Evolutionary conservation across 306 rosid genomes (phyloP), one percentile per base, ranked within the genome.

Genomic region (Ammopiptanthus mongolicus): DNA sequence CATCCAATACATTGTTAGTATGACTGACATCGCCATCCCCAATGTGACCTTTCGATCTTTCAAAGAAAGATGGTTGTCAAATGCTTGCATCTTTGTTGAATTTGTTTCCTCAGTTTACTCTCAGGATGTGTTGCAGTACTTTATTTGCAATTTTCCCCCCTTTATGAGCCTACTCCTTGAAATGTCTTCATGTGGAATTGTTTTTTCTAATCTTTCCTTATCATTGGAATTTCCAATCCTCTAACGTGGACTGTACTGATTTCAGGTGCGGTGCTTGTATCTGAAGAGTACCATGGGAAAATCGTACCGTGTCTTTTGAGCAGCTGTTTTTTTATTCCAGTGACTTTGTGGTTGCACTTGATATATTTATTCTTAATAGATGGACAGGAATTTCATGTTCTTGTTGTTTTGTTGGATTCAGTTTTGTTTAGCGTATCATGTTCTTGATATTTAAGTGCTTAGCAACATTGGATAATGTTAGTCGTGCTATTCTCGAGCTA

Each of bases 251-350:
- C 29, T 68, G 4, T 36, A 0, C 29, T 11, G 22, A 42, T 83
- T 84, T 57, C 87, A 84, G 87, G 87, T 84, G 42, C 39, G 87
- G 56, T 84, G 87, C 69, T 58, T 84, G 74, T 84, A 76, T 50
- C 77, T 84, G 82, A 84, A 84, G 82, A 84, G 87, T n/a, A 75
- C 80, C 5, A 84, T 84, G 87, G 87, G 87, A 14, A 79, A 79
- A 23, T 80, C 87, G 0, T 65, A 80, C 69, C 84, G 84, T 0
- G 82, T 84, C 37, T 84, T 84, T 59, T 84, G 42, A 76, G 73
- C 1, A 12, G 39, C 25, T 33, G 50, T 46, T 19, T 14, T 73
- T 55, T 12, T 17, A 8, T 53, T 25, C 28, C 36, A 15, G 17
- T 17, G 50, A 67, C 44, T 71, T 23, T 67, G 33, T 18, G 15